Base-by-base conservation (phyloP, 495 filamentous ascomycete genomes). In the Letharia lupina region DNA sequence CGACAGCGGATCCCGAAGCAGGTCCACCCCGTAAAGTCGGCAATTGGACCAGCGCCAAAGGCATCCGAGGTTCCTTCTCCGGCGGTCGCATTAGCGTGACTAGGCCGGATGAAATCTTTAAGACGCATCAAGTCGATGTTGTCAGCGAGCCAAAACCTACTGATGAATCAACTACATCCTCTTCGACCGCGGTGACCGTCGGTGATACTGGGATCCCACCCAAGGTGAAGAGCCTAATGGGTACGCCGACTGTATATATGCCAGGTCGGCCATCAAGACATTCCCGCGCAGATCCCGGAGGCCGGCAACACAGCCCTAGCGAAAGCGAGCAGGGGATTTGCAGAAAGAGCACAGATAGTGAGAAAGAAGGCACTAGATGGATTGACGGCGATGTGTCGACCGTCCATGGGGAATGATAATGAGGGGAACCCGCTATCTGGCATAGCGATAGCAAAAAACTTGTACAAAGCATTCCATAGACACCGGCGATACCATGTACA, bases 281-380 rank as follows among this genome's bases (percentile, higher is more conserved):
- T 23, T 65, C 61, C 15, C 58, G 63, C 18, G 48, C 70, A 5
- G 70, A 70, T 56, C 65, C 68, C 2, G 62, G 67, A 23, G 66
- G 68, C 8, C 60, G 68, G 66, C 57, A 64, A 37, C 45, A 44
- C 41, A 72, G 70, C 48, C 70, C 70, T 9, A 72, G 66, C 47
- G 70, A 70, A 60, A 70, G 70, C 28, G 63, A 69, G 60, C 68
- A 69, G 61, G 70, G 63, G 41, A 70, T 70, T 20, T 61, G 68
- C 31, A n/a, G 70, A 44, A 62, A 57, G 13, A 70, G 68, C 37
- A 61, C 64, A 8, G 68, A 72, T 28, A 70, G 66, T 61, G 70
- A 70, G 39, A 72, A 72, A 37, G 70, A 69, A 57, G 70, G 70
- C 16, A 70, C 68, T n/a, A n/a, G 65, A 33, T 70, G 68, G 68